Conservation (phyloP, 148 eudicot genomes). For the Tetragonia tetragonoides region DNA sequence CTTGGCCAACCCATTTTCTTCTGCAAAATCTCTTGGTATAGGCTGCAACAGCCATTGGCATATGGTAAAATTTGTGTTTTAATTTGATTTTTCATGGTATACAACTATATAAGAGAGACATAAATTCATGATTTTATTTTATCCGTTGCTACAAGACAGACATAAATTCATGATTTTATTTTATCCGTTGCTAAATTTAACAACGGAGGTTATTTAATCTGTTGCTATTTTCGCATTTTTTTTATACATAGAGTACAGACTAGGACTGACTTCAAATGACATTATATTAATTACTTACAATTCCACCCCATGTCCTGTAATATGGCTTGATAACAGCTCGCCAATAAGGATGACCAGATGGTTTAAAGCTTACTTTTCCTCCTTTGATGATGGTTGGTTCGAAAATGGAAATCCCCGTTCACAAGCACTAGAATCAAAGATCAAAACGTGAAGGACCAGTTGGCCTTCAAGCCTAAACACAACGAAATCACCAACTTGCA, state of each 20-base stretch:
- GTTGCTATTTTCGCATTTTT: neutral
- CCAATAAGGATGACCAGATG: conserved; percentile 18
- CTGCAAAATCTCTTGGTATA: conserved; percentile 24
- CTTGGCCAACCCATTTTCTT: conserved; percentile 9
- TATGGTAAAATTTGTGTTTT: neutral
- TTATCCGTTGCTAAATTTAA: neutral
- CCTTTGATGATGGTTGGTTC: neutral
- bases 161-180: neutral
- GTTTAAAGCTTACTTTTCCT: neutral
- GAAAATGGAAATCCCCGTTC: neutral
- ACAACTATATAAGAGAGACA: no score
- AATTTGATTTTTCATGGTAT: neutral
- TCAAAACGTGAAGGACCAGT: neutral
- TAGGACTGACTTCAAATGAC: no score
- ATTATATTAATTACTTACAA: conserved; percentile 16
- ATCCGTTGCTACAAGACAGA: neutral
- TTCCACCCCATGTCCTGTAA: conserved; percentile 19
- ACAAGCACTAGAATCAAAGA: conserved; percentile 5
- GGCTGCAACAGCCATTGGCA: neutral
- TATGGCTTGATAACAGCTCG: neutral
- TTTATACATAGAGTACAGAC: neutral
- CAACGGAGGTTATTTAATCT: no score
- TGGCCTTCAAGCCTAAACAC: neutral
- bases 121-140: neutral
- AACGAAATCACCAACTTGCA: conserved; percentile 8